Evolutionary conservation across 1,284 basidiomycete species (phyloP).

Genomic region (Rhodotorula sp.): DNA sequence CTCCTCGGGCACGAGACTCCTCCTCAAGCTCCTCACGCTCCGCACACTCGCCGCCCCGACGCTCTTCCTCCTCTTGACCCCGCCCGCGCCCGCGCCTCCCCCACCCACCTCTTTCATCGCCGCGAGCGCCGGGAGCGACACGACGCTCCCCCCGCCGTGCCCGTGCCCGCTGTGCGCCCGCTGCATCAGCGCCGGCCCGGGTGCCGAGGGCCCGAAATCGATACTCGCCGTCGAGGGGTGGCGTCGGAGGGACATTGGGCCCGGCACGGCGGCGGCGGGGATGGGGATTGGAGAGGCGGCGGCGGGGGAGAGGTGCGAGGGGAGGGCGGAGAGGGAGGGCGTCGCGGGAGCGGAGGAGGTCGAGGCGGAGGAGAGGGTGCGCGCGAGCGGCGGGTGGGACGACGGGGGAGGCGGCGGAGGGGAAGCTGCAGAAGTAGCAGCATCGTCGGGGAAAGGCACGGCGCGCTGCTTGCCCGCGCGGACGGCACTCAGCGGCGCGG

Average conservation of each 20-base stretch:
- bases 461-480: too few relatives aligned
- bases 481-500: too few relatives aligned
- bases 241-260: constrained; percentile 47
- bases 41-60: constrained; percentile 55
- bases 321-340: not conserved
- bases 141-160: not conserved
- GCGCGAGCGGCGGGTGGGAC: not conserved
- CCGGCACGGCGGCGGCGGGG: not conserved
- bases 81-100: not conserved
- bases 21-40: constrained; percentile 76
- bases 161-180: not conserved
- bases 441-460: not conserved
- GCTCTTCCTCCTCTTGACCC: constrained; percentile 3
- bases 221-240: constrained; percentile 61
- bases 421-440: not conserved
- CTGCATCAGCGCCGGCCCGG: not conserved
- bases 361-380: not conserved
- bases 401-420: not conserved
- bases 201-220: constrained; percentile 11
- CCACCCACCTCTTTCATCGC: constrained; percentile 57
- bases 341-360: not conserved
- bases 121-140: not conserved
- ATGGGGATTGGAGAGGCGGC: constrained; percentile 55
- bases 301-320: constrained; percentile 38
- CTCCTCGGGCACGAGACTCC: constrained; percentile 33